Percentiles rank a stretch among this genome's conserved stretches.
phyloP scores from a whole-genome alignment of 2,329 filamentous ascomycete species.

The Aspergillus chevalieri region DNA sequence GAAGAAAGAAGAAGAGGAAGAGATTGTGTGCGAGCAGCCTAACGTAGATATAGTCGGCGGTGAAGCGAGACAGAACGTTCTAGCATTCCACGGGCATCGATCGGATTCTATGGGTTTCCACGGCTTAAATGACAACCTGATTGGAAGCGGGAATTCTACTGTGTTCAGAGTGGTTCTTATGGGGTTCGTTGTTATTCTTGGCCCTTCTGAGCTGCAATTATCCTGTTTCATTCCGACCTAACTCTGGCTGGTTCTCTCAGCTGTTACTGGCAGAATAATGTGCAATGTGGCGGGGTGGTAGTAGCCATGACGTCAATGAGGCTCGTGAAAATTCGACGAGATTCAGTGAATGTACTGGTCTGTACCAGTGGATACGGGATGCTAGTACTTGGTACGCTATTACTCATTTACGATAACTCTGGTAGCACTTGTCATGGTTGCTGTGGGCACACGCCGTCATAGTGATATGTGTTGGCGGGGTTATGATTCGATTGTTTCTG shows the following conservation, averaged over 20 bases:
- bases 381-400: too few relatives aligned
- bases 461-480: too few relatives aligned
- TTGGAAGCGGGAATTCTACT: not conserved
- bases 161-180: not conserved
- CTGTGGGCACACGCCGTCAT: too few relatives aligned
- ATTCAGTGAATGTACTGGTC: not conserved
- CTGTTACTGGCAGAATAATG: not conserved
- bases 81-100: slow-evolving; percentile 38
- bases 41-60: slow-evolving; percentile 38
- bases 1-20: slow-evolving; percentile 7
- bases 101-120: slow-evolving; percentile 28
- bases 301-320: not conserved
- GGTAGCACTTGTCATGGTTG: too few relatives aligned
- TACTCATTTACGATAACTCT: too few relatives aligned
- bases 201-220: not conserved
- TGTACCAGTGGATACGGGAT: too few relatives aligned
- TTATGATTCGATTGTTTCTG: too few relatives aligned
- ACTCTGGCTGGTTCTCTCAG: not conserved
- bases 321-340: not conserved
- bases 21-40: slow-evolving; percentile 18
- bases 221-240: too few relatives aligned
- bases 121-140: not conserved
- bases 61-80: slow-evolving; percentile 37
- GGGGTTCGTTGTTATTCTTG: not conserved
- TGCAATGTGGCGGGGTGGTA: not conserved